Conservation (phyloP, 2,329 filamentous ascomycete species). For the Colletotrichum sp. region DNA sequence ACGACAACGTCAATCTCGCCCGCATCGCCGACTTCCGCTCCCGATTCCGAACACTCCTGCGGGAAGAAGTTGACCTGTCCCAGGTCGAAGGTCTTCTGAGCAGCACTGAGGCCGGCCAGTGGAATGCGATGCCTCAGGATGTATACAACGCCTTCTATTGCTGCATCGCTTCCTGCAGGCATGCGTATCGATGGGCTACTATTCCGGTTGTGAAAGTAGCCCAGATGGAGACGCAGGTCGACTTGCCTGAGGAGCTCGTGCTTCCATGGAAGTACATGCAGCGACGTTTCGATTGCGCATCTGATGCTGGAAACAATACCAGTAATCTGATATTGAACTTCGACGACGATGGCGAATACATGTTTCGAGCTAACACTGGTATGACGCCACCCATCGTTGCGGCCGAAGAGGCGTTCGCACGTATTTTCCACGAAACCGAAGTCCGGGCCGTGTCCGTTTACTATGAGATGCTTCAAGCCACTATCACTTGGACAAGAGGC, state of each 20-base stretch:
- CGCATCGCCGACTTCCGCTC: not conserved
- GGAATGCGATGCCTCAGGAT: not conserved
- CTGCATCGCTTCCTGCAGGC: not conserved
- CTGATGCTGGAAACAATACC: not conserved
- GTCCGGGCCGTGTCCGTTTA: not conserved
- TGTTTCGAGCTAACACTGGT: not conserved
- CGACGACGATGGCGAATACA: not conserved
- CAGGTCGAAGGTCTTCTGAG: not conserved
- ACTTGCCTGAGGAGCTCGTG: not conserved
- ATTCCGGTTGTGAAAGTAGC: not conserved
- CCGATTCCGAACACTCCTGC: not conserved
- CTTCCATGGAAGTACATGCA: not conserved
- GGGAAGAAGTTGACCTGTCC: not conserved
- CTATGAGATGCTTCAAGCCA: not conserved
- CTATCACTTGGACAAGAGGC: not conserved
- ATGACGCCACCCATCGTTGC: not conserved
- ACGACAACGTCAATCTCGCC: not conserved
- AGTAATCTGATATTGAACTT: not conserved
- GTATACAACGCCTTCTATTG: not conserved
- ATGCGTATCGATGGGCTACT: not conserved
- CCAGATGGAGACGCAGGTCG: not conserved
- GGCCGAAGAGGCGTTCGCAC: not conserved
- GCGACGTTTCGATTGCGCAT: not conserved
- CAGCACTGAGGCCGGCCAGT: not conserved
- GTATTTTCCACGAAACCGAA: not conserved